Conservation (phyloP, 257 asterid species). For the Scutellaria galericulata region DNA sequence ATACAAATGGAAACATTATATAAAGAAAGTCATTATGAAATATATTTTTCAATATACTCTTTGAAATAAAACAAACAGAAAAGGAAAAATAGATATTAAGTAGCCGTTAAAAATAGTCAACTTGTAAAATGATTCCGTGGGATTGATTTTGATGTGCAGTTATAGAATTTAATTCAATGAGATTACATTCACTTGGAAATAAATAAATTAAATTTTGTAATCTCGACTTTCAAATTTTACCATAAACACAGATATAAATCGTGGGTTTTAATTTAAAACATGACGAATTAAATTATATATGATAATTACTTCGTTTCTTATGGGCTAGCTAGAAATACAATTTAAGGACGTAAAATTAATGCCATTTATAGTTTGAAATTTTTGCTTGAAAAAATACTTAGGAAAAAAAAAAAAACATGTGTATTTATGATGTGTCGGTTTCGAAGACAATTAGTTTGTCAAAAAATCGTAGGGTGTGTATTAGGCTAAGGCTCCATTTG, state of each 20-base stretch:
- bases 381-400: not conserved
- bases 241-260: no score
- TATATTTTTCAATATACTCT: not conserved
- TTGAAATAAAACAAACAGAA: not conserved
- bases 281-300: no score
- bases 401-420: not conserved
- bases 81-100: not conserved
- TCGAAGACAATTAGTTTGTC: conserved; percentile 23
- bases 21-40: not conserved
- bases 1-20: not conserved
- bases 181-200: not conserved
- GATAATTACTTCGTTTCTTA: not conserved
- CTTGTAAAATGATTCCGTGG: conserved; percentile 23
- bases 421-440: conserved; percentile 16
- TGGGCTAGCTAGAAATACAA: not conserved
- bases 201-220: not conserved
- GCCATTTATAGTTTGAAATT: not conserved
- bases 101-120: conserved; percentile 24
- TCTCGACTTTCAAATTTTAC: not conserved
- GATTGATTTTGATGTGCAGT: conserved; percentile 22
- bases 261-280: no score
- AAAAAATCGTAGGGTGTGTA: conserved; percentile 36
- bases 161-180: not conserved
- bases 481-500: conserved; percentile 46
- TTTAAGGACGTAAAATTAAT: conserved; percentile 13